Evolutionary conservation across 768 basidiomycete genomes (phyloP).

Genomic region (Lyophyllum shimeji): DNA sequence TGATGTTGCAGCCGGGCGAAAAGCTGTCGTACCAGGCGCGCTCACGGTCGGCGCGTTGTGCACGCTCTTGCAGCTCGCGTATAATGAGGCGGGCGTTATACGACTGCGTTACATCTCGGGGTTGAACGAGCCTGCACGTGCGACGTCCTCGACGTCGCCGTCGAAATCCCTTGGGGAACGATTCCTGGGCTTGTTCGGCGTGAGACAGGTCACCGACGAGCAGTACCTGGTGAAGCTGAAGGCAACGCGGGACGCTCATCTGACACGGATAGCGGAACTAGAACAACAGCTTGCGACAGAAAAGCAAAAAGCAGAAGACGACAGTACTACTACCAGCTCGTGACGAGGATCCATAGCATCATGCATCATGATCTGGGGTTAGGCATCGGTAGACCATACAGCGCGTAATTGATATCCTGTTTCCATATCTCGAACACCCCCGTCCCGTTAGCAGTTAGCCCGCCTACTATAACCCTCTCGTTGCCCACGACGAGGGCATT

Average conservation of each 20-base stretch:
- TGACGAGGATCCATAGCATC: constrained; percentile 6
- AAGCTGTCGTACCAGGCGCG: constrained; percentile 57
- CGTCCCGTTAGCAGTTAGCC: constrained; percentile 53
- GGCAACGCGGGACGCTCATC: constrained; percentile 51
- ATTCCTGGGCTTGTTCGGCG: constrained; percentile 45
- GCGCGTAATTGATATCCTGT: constrained; percentile 20
- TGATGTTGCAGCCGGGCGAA: constrained; percentile 52
- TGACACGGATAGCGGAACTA: constrained; percentile 58
- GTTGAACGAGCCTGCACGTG: constrained; percentile 19
- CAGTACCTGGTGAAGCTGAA: constrained; percentile 66
- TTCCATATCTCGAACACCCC: constrained; percentile 69
- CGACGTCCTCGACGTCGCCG: constrained; percentile 9
- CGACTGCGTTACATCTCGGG: constrained; percentile 58
- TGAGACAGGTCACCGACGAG: constrained; percentile 65
- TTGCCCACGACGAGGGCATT: constrained; percentile 57
- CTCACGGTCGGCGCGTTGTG: constrained; percentile 59
- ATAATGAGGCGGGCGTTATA: constrained; percentile 65
- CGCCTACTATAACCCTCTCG: constrained; percentile 56
- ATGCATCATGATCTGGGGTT: not conserved
- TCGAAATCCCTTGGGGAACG: constrained; percentile 33
- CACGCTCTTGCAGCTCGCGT: constrained; percentile 61
- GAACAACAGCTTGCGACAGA: constrained; percentile 42
- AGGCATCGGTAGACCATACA: constrained; percentile 1
- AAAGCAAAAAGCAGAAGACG: constrained; percentile 24
- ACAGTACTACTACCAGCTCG: too few species aligned